A percentile compares a stretch with the other conserved stretches of the same genome.
Evolutionary conservation across 2,329 filamentous ascomycete genomes (phyloP).

Genomic region (Aspergillus sp.): DNA sequence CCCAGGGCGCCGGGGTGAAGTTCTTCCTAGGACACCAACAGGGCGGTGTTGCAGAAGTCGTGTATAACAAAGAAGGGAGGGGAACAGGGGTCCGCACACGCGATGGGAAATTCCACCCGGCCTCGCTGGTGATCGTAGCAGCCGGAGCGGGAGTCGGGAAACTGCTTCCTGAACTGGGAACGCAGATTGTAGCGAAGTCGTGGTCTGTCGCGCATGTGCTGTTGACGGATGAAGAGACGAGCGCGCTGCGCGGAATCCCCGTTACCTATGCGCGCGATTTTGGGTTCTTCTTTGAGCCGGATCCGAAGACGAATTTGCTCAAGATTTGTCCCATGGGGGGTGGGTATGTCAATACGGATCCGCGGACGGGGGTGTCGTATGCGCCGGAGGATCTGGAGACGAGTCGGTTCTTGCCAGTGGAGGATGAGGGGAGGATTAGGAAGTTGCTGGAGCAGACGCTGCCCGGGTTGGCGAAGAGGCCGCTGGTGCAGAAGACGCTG

Average conservation of each 20-base stretch:
- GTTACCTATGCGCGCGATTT: constrained; percentile 62
- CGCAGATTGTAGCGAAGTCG: constrained; percentile 54
- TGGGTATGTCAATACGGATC: constrained; percentile 55
- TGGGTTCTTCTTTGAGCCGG: constrained; percentile 66
- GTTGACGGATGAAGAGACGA: constrained; percentile 55
- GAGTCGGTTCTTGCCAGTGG: constrained; percentile 51
- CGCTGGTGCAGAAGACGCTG: constrained; percentile 57
- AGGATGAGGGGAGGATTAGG: constrained; percentile 55
- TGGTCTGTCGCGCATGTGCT: constrained; percentile 63
- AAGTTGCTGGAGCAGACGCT: constrained; percentile 53
- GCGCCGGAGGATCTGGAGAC: constrained; percentile 38
- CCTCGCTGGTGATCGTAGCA: constrained; percentile 50
- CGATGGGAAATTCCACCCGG: constrained; percentile 38
- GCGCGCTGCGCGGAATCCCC: constrained; percentile 57
- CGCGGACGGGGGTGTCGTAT: constrained; percentile 39
- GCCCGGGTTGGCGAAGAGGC: constrained; percentile 54
- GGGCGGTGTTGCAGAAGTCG: constrained; percentile 41
- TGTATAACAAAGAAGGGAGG: constrained; percentile 28
- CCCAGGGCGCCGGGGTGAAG: constrained; percentile 40
- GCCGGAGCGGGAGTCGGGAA: constrained; percentile 51
- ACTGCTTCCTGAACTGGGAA: constrained; percentile 51
- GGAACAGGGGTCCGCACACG: constrained; percentile 39
- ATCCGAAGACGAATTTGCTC: constrained; percentile 56
- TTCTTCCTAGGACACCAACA: constrained; percentile 46
- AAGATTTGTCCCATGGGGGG: constrained; percentile 62